Evolutionary conservation across 2,329 filamentous ascomycete genomes (phyloP).

Genomic region (Pseudopithomyces chartarum): DNA sequence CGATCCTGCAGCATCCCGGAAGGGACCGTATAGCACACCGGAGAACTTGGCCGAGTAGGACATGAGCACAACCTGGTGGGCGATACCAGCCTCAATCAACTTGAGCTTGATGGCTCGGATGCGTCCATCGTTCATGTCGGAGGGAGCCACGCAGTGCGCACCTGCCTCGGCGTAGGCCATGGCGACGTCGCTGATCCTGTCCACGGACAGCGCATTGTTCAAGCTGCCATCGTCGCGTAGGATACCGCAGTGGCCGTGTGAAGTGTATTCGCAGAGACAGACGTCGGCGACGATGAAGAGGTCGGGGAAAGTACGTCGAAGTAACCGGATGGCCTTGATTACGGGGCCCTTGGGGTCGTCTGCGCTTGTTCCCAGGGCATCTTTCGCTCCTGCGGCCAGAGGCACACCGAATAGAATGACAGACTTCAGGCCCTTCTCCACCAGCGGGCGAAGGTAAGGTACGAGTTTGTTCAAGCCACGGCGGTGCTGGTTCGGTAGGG

Average conservation of each 20-base stretch:
- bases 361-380: constrained; percentile 86
- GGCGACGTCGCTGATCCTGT: constrained; percentile 97
- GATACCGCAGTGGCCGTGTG: constrained; percentile 96
- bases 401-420: constrained; percentile 97
- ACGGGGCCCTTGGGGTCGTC: constrained; percentile 94
- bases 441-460: constrained; percentile 81
- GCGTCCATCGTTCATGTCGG: constrained; percentile 98
- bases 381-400: constrained; percentile 78
- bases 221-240: constrained; percentile 88
- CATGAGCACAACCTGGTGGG: constrained; percentile 92
- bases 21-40: constrained; percentile 93
- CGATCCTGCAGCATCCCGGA: constrained; percentile 94
- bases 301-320: constrained; percentile 83
- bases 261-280: constrained; percentile 98
- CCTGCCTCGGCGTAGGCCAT: constrained; percentile 94
- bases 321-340: constrained; percentile 80
- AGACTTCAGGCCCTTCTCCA: constrained; percentile 86
- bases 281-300: constrained; percentile 93
- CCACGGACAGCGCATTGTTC: constrained; percentile 91
- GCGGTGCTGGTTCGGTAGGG: constrained; percentile 87
- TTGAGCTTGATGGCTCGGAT: constrained; percentile 98
- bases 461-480: constrained; percentile 85
- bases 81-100: constrained; percentile 91
- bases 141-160: constrained; percentile 94
- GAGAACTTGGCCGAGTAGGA: constrained; percentile 98